Percentiles rank a stretch among this genome's conserved stretches.
Conservation (phyloP, 345 rosid genomes). For the Sisymbrium irio region DNA sequence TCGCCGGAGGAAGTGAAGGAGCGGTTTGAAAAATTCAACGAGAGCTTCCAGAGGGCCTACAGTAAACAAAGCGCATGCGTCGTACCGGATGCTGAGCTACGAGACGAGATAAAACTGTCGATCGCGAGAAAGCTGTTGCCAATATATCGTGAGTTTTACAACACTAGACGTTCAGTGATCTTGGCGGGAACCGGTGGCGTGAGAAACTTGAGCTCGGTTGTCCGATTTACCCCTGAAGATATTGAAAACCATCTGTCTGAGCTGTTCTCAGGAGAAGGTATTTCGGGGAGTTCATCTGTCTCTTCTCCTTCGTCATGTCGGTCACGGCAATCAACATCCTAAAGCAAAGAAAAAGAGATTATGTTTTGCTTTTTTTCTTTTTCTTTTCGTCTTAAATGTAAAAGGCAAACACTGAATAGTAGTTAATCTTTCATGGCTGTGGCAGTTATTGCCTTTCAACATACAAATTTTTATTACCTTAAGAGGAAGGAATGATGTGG, state of each 20-base stretch:
- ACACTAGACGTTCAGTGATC: slow-evolving; percentile 25
- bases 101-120: slow-evolving; percentile 57
- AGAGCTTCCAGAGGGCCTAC: slow-evolving; percentile 54
- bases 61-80: slow-evolving; percentile 46
- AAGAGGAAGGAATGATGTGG: not conserved
- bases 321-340: not conserved
- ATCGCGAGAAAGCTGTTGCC: slow-evolving; percentile 45
- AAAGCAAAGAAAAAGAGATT: not conserved
- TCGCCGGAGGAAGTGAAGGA: slow-evolving; percentile 47
- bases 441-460: not conserved
- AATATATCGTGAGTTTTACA: slow-evolving; percentile 55
- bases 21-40: slow-evolving; percentile 46
- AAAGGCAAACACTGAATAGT: not conserved
- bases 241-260: slow-evolving; percentile 50
- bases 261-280: slow-evolving; percentile 33
- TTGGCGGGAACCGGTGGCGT: slow-evolving; percentile 25
- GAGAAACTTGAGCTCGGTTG: slow-evolving; percentile 23
- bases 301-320: slow-evolving; percentile 25
- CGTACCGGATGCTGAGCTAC: slow-evolving; percentile 50
- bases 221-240: slow-evolving; percentile 73
- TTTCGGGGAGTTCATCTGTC: not conserved
- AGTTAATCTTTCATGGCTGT: not conserved
- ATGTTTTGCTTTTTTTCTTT: too few relatives aligned
- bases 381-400: slow-evolving; percentile 18
- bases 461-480: not conserved